Base-by-base conservation (phyloP, 2,329 filamentous ascomycete species). In the Paraphoma chrysanthemicola region DNA sequence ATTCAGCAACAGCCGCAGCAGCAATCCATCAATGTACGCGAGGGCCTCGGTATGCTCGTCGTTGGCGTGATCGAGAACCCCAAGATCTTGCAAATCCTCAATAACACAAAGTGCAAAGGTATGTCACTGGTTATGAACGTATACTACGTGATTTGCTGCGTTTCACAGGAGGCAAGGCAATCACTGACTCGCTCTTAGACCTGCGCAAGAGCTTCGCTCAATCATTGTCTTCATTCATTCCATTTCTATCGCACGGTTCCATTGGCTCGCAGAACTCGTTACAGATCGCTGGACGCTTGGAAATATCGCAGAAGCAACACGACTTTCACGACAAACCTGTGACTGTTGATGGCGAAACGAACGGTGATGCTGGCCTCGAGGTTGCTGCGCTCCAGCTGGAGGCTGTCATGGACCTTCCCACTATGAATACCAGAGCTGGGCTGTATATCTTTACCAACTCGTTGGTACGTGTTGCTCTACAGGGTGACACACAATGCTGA, bases 401-500 rank as follows among this genome's bases (percentile, higher is more conserved):
- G 59, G 77, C 80, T 12, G 71, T 88, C 9, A 80, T 85, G 28
- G 91, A 96, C 48, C 78, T 93, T 9, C 90, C 90, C 3, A 81
- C 87, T 30, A 81, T 89, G 46, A 92, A 91, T 63, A 91, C 92
- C 3, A 86, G 92, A 73, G 90, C 91, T 49, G 93, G 91, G 5
- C 81, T 97, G 53, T 97, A 95, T 71, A 83, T 96, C 6, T 95
- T 94, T 73, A 80, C 97, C 8, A 95, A 93, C 72, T 88, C 92
- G 53, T 84, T 90, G 72, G 90, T 95, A 80, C 63, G 86, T 73
- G 28, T 18, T 23, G 6, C 29, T 10, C 11, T 9, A 41, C 10
- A 1, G 30, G 29, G 7, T 11, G 11, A 57, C 2, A 16, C 6
- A 30, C 12, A 14, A 14, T 12, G 47, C 77, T 83, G 60, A 84